phyloP scores from a whole-genome alignment of 2,329 filamentous ascomycete genomes.

The Periconia sp. region DNA sequence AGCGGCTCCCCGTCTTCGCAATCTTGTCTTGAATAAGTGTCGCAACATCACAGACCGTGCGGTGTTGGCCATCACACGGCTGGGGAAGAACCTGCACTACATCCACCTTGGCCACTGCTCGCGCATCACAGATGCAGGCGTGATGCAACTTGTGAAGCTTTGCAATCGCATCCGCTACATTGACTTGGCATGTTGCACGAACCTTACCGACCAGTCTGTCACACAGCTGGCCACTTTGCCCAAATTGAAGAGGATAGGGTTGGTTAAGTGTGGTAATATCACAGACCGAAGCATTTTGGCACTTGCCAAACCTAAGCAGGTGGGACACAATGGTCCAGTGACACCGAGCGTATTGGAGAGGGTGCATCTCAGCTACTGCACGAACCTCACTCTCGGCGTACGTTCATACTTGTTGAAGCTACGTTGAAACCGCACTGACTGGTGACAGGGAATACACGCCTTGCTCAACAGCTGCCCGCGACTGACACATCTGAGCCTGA shows the following conservation, averaged over 20 bases:
- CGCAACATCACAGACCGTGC: constrained; percentile 88
- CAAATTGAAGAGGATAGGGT: constrained; percentile 90
- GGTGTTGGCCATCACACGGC: constrained; percentile 82
- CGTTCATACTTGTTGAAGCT: constrained; percentile 38
- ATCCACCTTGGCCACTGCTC: constrained; percentile 94
- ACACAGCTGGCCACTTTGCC: constrained; percentile 83
- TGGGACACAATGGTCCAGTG: constrained; percentile 60
- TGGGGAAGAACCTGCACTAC: constrained; percentile 97
- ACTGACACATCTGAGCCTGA: constrained; percentile 91
- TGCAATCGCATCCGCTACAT: constrained; percentile 98
- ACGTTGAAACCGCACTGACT: constrained; percentile 10
- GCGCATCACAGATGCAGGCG: constrained; percentile 87
- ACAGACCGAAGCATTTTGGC: constrained; percentile 89
- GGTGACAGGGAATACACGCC: constrained; percentile 78
- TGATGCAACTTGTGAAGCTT: constrained; percentile 79
- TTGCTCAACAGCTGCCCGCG: constrained; percentile 90
- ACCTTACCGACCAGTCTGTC: constrained; percentile 87
- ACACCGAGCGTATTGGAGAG: constrained; percentile 78
- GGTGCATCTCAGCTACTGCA: constrained; percentile 95
- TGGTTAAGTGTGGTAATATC: constrained; percentile 92
- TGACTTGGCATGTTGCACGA: constrained; percentile 91
- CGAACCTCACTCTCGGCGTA: constrained; percentile 81
- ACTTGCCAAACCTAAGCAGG: constrained; percentile 71
- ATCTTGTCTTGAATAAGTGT: constrained; percentile 94
- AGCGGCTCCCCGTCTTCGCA: constrained; percentile 84